These are phyloP conservation scores for Trypanosoma congolense DNA, from an alignment of 208 protist genomes.

Conservation along the genomic window DNA sequence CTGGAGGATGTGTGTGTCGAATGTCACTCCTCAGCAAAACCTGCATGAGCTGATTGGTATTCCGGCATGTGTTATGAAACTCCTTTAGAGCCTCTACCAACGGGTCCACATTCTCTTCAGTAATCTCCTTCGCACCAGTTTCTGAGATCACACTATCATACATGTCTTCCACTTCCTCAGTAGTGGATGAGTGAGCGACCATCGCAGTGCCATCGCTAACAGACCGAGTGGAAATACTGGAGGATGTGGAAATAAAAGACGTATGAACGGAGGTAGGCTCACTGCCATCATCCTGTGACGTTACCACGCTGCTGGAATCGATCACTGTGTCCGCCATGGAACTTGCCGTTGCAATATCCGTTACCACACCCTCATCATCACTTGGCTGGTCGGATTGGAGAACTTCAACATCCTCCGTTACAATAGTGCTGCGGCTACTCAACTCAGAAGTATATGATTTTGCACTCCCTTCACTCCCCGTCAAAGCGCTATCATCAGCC, in stretches of 20 bases:
- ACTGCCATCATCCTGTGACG: too few species aligned
- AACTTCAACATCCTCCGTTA: too few species aligned
- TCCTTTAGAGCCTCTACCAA: conserved; percentile 25
- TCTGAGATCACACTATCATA: neutral
- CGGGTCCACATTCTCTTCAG: conserved; percentile 4
- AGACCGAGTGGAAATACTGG: neutral
- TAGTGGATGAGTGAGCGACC: neutral
- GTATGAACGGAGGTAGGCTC: too few species aligned
- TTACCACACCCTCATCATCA: too few species aligned
- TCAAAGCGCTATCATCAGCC: neutral
- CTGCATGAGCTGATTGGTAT: conserved; percentile 28
- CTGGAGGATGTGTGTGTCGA: neutral
- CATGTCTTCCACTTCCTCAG: neutral
- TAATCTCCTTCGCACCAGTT: neutral
- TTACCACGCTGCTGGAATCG: too few species aligned
- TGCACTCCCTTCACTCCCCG: neutral
- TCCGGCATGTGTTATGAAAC: conserved; percentile 41
- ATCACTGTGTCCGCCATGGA: too few species aligned
- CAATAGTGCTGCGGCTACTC: too few species aligned
- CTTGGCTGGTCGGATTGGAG: too few species aligned
- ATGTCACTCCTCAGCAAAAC: conserved; percentile 9
- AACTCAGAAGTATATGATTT: neutral
- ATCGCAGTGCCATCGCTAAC: neutral
- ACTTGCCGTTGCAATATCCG: too few species aligned
- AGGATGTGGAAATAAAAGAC: too few species aligned